Percentiles rank a stretch among this genome's conserved stretches.
Evolutionary conservation across 2,329 filamentous ascomycete genomes (phyloP).

Genomic region (Colletotrichum brevisporum): DNA sequence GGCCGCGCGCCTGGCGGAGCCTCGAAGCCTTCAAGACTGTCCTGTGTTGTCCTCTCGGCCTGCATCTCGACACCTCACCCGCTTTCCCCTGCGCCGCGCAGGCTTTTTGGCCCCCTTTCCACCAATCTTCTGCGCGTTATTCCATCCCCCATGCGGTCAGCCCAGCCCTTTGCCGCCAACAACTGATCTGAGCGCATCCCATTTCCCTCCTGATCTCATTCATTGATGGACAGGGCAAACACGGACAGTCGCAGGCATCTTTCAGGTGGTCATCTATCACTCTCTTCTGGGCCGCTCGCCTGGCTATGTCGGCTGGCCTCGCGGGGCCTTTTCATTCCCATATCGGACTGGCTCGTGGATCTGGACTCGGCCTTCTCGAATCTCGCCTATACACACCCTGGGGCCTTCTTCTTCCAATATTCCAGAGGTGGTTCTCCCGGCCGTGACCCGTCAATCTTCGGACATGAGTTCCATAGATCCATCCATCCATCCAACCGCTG

Average conservation of each 20-base stretch:
- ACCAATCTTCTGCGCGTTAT: conserved; percentile 30
- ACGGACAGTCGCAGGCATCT: conserved; percentile 9
- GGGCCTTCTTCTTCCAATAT: background rate
- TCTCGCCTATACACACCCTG: conserved; percentile 2
- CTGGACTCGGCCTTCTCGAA: conserved; percentile 4
- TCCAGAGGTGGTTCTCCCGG: background rate
- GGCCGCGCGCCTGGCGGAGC: conserved; percentile 16
- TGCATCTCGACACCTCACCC: background rate
- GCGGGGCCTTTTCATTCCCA: background rate
- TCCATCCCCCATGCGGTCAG: background rate
- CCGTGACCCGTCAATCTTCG: conserved; percentile 9
- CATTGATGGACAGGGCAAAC: conserved; percentile 16
- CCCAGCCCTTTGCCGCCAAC: conserved; percentile 23
- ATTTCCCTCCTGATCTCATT: conserved; percentile 7
- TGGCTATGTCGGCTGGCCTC: conserved; percentile 13
- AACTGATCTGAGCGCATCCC: conserved; percentile 12
- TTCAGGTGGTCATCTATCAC: conserved; percentile 19
- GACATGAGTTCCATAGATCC: conserved; percentile 16
- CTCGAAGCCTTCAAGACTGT: conserved; percentile 9
- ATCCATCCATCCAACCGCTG: background rate
- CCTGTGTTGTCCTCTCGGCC: background rate
- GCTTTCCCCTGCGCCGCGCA: conserved; percentile 25
- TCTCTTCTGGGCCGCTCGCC: background rate
- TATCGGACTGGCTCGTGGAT: background rate
- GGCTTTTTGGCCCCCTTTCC: conserved; percentile 21